Evolutionary conservation across 306 rosid genomes (phyloP).

Genomic region (Sindora glabra): DNA sequence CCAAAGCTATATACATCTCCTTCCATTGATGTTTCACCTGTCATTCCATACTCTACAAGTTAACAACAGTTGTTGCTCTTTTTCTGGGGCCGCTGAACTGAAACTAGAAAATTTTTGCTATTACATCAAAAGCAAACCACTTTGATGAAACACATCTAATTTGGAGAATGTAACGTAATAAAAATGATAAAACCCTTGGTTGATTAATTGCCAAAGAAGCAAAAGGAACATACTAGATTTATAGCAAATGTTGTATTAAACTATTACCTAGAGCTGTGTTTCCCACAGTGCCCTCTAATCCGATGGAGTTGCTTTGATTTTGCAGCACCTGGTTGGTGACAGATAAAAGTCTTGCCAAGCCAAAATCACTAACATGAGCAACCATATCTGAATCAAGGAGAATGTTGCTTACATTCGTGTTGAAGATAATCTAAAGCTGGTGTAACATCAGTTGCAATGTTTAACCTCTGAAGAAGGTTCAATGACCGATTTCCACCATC

Average conservation of each 20-base stretch:
- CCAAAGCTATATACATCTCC: slow-evolving; percentile 28
- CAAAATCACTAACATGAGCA: slow-evolving; percentile 6
- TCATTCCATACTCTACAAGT: slow-evolving; percentile 11
- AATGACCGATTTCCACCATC: background rate
- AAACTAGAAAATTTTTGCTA: no score
- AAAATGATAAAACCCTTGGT: no score
- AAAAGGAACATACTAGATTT: background rate
- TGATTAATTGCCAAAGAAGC: background rate
- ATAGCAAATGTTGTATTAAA: background rate
- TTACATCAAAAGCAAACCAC: no score
- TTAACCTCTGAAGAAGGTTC: background rate
- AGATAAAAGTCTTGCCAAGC: background rate
- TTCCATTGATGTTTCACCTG: background rate
- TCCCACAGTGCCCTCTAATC: slow-evolving; percentile 12
- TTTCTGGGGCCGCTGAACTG: no score
- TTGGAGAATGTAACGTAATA: background rate
- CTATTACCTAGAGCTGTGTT: slow-evolving; percentile 19
- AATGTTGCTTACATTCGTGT: background rate
- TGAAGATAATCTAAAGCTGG: background rate
- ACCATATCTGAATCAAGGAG: background rate
- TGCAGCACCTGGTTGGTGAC: background rate
- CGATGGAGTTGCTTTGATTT: slow-evolving; percentile 14
- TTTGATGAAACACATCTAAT: no score
- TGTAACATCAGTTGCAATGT: background rate
- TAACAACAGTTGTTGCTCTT: no score